Percentiles rank a stretch among this genome's conserved stretches.
Evolutionary conservation across 208 protist genomes (phyloP).

Genomic region (Leptomonas pyrrhocoris): DNA sequence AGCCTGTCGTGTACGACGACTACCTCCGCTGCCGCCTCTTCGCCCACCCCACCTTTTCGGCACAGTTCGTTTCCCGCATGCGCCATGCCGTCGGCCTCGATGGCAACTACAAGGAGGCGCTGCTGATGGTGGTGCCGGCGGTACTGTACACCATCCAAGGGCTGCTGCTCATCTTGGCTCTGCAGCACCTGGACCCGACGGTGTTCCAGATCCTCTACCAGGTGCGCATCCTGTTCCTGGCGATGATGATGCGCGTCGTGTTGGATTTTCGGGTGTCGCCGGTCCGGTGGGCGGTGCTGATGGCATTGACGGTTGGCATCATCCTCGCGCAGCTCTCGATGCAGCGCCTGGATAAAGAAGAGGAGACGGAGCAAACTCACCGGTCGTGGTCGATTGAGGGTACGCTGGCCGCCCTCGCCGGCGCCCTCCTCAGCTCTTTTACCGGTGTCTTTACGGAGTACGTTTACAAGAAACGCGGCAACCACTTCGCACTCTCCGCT

Average conservation of each 20-base stretch:
- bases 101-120: slow-evolving; percentile 31
- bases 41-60: background rate
- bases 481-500: slow-evolving; percentile 16
- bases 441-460: slow-evolving; percentile 65
- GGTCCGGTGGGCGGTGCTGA: slow-evolving; percentile 53
- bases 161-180: slow-evolving; percentile 46
- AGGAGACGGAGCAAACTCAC: background rate
- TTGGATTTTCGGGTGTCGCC: slow-evolving; percentile 37
- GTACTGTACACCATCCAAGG: slow-evolving; percentile 64
- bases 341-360: slow-evolving; percentile 19
- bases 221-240: slow-evolving; percentile 59
- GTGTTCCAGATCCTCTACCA: slow-evolving; percentile 72
- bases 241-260: slow-evolving; percentile 40
- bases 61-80: slow-evolving; percentile 5
- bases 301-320: slow-evolving; percentile 48
- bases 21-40: background rate
- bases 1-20: background rate
- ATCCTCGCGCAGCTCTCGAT: slow-evolving; percentile 43
- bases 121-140: slow-evolving; percentile 59
- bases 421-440: slow-evolving; percentile 46
- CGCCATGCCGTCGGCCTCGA: slow-evolving; percentile 27
- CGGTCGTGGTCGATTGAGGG: slow-evolving; percentile 36
- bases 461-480: slow-evolving; percentile 59
- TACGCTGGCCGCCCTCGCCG: slow-evolving; percentile 33
- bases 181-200: slow-evolving; percentile 53